These are phyloP conservation scores for Collybia sordida DNA, from an alignment of 768 basidiomycete genomes.

Conservation along the genomic window DNA sequence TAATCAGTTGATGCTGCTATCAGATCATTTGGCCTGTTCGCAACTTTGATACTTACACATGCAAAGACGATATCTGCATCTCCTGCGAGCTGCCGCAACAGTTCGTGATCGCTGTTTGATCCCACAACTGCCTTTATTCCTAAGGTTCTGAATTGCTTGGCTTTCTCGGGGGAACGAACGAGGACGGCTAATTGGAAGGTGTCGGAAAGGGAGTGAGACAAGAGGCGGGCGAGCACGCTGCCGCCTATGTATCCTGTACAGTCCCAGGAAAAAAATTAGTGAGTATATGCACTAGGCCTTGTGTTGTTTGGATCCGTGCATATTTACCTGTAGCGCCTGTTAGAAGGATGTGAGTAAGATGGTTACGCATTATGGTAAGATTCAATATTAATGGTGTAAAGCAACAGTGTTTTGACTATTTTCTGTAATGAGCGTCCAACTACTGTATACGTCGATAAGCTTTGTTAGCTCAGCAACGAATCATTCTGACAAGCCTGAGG, in stretches of 20 bases:
- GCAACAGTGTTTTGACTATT: too few relatives aligned
- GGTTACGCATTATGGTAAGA: conserved; percentile 4
- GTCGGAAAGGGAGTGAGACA: conserved; percentile 40
- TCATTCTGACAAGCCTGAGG: not conserved
- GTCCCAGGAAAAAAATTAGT: too few relatives aligned
- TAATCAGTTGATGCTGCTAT: not conserved
- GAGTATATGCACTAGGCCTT: not conserved
- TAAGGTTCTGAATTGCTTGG: conserved; percentile 27
- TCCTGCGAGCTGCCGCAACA: conserved; percentile 38
- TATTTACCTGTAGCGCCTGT: conserved; percentile 46
- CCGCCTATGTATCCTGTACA: conserved; percentile 56
- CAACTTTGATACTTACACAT: conserved; percentile 26
- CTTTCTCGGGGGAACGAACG: conserved; percentile 42
- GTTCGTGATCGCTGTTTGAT: conserved; percentile 34
- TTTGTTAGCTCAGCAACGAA: too few relatives aligned
- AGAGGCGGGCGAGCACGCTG: conserved; percentile 45
- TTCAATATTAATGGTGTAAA: too few relatives aligned
- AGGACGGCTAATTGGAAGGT: conserved; percentile 45
- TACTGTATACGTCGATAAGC: too few relatives aligned
- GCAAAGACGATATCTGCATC: conserved; percentile 46
- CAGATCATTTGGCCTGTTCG: too few relatives aligned
- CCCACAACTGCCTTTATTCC: conserved; percentile 40
- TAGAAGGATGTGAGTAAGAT: conserved; percentile 37
- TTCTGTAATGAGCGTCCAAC: too few relatives aligned
- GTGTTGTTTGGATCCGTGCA: not conserved